Base-by-base conservation (phyloP, 139 green algal species). In the Pleodorina starrii region DNA sequence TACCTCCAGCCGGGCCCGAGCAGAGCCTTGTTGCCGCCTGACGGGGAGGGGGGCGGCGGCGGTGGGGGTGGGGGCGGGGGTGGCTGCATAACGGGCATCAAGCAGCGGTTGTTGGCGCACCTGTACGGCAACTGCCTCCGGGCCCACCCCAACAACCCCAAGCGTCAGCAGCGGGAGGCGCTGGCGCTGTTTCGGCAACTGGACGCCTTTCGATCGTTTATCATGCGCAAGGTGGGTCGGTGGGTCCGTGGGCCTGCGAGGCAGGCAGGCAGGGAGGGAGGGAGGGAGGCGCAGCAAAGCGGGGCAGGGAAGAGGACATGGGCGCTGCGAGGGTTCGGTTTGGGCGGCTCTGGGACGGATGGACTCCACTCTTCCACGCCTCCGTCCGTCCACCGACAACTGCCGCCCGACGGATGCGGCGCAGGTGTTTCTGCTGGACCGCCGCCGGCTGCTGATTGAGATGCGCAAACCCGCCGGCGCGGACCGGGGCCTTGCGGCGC, bases 161-260 rank as follows among this genome's bases (percentile, higher is more conserved):
- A 69, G 38, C 84, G 69, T 46, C 84, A 60, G 69, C 84, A 89
- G 84, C 68, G 84, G 1, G 69, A 89, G 48, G 69, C 69, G 69
- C 23, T 89, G 68, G 14, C 50, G 36, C 50, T 89, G 25, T 89
- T 83, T 25, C 69, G 84, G 4, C 48, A 82, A 27, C 19, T 89
- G 4, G 69, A 73, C 25, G 59, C 36, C 0, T 89, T 83, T 48
- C 48, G 50, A 23, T 89, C 84, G 69, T 69, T 89, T 0, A 1
- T 89, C 25, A 89, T 89, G 69, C 84, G 84, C 48, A 73, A 74
- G 84, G 84, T 89, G 48, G 10, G 68, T 16, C 29, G 74, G 46
- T 10, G 27, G 40, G 36, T n/a, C n/a, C n/a, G n/a, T n/a, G n/a
- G n/a, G n/a, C n/a, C n/a, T n/a, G n/a, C n/a, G n/a, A n/a, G n/a